Percentiles rank a stretch among this genome's conserved stretches.
phyloP scores from a whole-genome alignment of 2,329 filamentous ascomycete species.

The Rosellinia necatrix region DNA sequence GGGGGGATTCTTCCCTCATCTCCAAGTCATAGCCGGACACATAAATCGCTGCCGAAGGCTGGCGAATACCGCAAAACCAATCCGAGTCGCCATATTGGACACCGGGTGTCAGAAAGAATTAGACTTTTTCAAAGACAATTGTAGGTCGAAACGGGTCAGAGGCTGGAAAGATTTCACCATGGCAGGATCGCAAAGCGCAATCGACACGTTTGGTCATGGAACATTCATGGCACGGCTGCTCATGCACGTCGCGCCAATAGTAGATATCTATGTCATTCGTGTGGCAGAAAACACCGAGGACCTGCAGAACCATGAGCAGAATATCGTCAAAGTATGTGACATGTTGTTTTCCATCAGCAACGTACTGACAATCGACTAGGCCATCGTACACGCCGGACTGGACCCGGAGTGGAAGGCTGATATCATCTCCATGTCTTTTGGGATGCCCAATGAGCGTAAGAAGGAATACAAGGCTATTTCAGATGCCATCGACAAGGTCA shows the following conservation, averaged over 20 bases:
- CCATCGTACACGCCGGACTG: constrained; percentile 1
- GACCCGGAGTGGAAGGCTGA: constrained; percentile 6
- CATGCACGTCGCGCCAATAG: constrained; percentile 4
- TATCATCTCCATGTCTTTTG: constrained; percentile 17
- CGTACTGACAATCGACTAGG: constrained; percentile 6
- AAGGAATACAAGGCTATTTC: background rate
- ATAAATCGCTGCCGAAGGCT: background rate
- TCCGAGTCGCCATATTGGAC: constrained; percentile 8
- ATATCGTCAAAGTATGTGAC: constrained; percentile 2
- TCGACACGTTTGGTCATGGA: constrained; percentile 10
- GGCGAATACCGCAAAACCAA: background rate
- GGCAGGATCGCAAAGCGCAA: background rate
- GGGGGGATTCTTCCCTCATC: background rate
- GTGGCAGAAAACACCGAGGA: constrained; percentile 1
- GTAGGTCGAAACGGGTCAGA: background rate
- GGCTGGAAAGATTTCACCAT: constrained; percentile 3
- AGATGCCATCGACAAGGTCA: background rate
- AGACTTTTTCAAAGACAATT: constrained; percentile 2
- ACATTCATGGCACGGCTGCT: constrained; percentile 11
- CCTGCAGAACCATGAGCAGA: background rate
- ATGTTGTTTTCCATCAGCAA: background rate
- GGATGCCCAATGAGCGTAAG: background rate
- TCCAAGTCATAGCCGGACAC: constrained; percentile 2
- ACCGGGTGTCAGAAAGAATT: background rate
- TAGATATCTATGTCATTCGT: background rate